A percentile compares a stretch with the other conserved stretches of the same genome.
Evolutionary conservation across 768 basidiomycete species (phyloP).

Genomic region (Leccinum pellstonianum): DNA sequence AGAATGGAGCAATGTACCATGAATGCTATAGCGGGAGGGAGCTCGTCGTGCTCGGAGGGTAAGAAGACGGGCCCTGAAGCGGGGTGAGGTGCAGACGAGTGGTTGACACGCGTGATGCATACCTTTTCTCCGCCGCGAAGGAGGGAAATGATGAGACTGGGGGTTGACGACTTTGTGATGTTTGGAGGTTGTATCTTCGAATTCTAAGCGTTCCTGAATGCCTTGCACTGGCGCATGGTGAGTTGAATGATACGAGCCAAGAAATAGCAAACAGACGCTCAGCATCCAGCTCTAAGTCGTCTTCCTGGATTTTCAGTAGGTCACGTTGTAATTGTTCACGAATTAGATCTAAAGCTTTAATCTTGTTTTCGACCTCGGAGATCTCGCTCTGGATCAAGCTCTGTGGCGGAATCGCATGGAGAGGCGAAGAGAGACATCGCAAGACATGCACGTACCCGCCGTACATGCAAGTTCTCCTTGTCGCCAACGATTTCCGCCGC

Average conservation of each 20-base stretch:
- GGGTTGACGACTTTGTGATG: conserved; percentile 19
- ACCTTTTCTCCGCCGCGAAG: conserved; percentile 37
- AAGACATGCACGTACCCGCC: conserved; percentile 52
- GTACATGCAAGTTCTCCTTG: conserved; percentile 90
- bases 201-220: conserved; percentile 78
- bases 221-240: conserved; percentile 65
- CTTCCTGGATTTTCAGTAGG: conserved; percentile 86
- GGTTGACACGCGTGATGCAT: background rate
- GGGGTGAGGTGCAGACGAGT: conserved; percentile 5
- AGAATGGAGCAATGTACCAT: conserved; percentile 58
- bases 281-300: conserved; percentile 95
- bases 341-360: conserved; percentile 78
- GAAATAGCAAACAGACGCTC: conserved; percentile 62
- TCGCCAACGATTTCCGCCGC: conserved; percentile 83
- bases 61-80: conserved; percentile 84
- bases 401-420: conserved; percentile 39
- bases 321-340: conserved; percentile 78
- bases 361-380: conserved; percentile 85
- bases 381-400: conserved; percentile 86
- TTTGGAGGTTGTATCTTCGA: conserved; percentile 51
- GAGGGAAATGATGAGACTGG: conserved; percentile 19
- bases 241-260: background rate
- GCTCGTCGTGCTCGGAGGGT: conserved; percentile 94
- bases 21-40: conserved; percentile 93
- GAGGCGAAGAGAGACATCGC: conserved; percentile 2